Conservation (phyloP, 2,329 filamentous ascomycete genomes). For the Nemania serpens region DNA sequence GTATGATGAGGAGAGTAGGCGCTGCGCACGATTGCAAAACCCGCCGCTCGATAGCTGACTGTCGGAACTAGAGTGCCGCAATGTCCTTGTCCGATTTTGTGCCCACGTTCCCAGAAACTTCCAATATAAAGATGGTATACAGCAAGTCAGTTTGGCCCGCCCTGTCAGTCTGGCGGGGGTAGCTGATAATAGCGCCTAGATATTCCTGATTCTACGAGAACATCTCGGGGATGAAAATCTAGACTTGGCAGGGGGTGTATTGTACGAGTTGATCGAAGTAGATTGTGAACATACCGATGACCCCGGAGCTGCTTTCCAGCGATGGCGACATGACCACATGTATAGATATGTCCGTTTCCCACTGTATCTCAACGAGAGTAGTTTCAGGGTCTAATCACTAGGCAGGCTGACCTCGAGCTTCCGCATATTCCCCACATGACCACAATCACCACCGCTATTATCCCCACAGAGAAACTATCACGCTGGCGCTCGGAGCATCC, state of each 20-base stretch:
- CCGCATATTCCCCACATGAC: constrained; percentile 54
- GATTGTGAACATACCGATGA: constrained; percentile 51
- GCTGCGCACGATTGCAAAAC: neutral
- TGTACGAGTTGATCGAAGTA: constrained; percentile 54
- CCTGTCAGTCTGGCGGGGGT: neutral
- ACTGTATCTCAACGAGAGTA: neutral
- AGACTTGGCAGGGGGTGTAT: constrained; percentile 49
- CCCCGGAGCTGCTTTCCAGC: constrained; percentile 51
- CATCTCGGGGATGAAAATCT: constrained; percentile 52
- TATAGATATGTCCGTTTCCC: constrained; percentile 45
- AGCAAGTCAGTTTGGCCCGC: constrained; percentile 41
- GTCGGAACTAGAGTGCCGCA: constrained; percentile 47
- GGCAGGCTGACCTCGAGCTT: constrained; percentile 49
- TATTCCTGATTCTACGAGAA: constrained; percentile 50
- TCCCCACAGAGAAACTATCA: constrained; percentile 45
- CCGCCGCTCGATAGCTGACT: neutral
- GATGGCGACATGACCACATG: constrained; percentile 52
- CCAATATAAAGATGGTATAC: constrained; percentile 51
- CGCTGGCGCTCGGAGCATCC: constrained; percentile 46
- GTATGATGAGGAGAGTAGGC: constrained; percentile 39
- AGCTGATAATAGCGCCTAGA: constrained; percentile 36
- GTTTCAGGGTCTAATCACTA: constrained; percentile 4
- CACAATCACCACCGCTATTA: constrained; percentile 49
- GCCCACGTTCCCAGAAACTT: constrained; percentile 52
- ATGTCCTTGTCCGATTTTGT: constrained; percentile 51